A percentile compares a stretch with the other conserved stretches of the same genome.
phyloP scores from a whole-genome alignment of 2,329 filamentous ascomycete species.

The Fusarium humuli region DNA sequence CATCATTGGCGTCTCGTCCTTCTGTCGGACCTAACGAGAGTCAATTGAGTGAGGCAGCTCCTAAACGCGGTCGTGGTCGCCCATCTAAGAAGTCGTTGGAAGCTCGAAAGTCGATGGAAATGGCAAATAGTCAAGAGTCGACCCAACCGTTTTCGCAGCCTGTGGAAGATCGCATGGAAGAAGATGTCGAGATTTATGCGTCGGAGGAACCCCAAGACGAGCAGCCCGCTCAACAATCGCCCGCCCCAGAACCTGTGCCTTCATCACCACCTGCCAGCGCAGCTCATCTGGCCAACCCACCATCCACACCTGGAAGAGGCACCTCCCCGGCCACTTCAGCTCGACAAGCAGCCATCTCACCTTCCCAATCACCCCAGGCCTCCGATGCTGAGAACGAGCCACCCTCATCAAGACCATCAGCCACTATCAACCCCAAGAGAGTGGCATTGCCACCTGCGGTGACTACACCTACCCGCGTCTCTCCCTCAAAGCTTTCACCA shows the following conservation, averaged over 20 bases:
- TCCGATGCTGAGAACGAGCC: slow-evolving; percentile 85
- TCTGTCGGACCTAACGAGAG: slow-evolving; percentile 41
- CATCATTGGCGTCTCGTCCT: slow-evolving; percentile 44
- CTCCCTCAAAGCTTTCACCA: slow-evolving; percentile 74
- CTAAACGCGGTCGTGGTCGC: slow-evolving; percentile 49
- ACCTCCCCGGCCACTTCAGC: slow-evolving; percentile 61
- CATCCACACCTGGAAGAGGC: slow-evolving; percentile 58
- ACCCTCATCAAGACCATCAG: slow-evolving; percentile 72
- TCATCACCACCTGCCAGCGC: slow-evolving; percentile 39
- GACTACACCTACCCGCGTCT: slow-evolving; percentile 62
- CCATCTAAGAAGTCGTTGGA: slow-evolving; percentile 50
- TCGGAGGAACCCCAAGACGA: slow-evolving; percentile 29
- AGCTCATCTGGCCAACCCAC: slow-evolving; percentile 45
- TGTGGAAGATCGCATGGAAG: slow-evolving; percentile 29
- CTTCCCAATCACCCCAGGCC: slow-evolving; percentile 77
- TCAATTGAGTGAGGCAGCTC: slow-evolving; percentile 36
- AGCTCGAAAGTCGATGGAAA: slow-evolving; percentile 40
- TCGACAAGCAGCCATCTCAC: slow-evolving; percentile 67
- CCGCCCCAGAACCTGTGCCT: slow-evolving; percentile 11
- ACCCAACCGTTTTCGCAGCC: slow-evolving; percentile 28
- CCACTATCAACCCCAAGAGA: slow-evolving; percentile 59
- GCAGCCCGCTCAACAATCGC: slow-evolving; percentile 23
- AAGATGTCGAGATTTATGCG: slow-evolving; percentile 33
- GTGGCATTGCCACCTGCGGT: slow-evolving; percentile 60
- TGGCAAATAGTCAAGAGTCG: slow-evolving; percentile 27